Percentiles rank a stretch among this genome's conserved stretches.
phyloP scores from a whole-genome alignment of 306 rosid species.

The Trifolium dubium region DNA sequence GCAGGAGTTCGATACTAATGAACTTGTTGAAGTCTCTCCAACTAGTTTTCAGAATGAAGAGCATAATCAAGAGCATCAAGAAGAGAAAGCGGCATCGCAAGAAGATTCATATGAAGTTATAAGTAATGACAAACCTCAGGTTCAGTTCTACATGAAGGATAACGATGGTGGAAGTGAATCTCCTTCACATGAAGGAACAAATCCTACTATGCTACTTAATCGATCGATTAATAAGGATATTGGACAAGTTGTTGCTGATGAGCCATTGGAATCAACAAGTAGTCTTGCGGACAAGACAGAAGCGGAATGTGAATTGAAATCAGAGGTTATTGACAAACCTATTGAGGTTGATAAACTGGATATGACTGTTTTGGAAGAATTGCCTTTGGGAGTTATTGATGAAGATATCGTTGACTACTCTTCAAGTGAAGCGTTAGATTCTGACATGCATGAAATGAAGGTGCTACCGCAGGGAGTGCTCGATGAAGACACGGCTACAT shows the following conservation, averaged over 20 bases:
- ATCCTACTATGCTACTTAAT: neutral
- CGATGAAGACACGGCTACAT: conserved; percentile 2
- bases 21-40: conserved; percentile 33
- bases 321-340: neutral
- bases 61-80: conserved; percentile 31
- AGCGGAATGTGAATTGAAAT: conserved; percentile 9
- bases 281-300: neutral
- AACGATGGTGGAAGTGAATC: conserved; percentile 6
- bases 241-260: neutral
- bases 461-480: conserved; percentile 30
- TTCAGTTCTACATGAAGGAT: neutral
- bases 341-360: conserved; percentile 8
- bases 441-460: neutral
- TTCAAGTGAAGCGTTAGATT: neutral
- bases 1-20: neutral
- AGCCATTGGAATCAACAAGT: neutral
- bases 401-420: conserved; percentile 1
- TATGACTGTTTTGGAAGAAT: conserved; percentile 21
- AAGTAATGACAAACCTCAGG: neutral
- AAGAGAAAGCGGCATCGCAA: conserved; percentile 7
- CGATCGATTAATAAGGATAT: neutral
- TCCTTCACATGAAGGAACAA: neutral
- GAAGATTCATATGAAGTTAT: conserved; percentile 25
- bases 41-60: neutral
- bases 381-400: conserved; percentile 34